phyloP scores from a whole-genome alignment of 2,329 filamentous ascomycete species.

The Zarea fungicola region DNA sequence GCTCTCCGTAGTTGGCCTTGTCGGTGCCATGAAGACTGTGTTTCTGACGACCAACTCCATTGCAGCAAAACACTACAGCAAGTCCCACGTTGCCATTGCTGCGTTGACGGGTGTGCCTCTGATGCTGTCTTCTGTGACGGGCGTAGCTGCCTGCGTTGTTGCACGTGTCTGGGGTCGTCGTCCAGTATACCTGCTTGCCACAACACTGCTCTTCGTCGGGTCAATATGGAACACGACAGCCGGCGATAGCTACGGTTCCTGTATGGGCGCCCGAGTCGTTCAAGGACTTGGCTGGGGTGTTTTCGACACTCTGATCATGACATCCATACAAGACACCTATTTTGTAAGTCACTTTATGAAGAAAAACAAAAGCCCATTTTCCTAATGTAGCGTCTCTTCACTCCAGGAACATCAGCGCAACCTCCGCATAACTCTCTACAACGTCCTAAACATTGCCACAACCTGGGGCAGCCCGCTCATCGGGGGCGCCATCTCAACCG shows the following conservation, averaged over 20 bases:
- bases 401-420: slow-evolving; percentile 49
- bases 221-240: slow-evolving; percentile 46
- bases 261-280: slow-evolving; percentile 48
- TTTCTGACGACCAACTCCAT: slow-evolving; percentile 43
- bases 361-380: too few species aligned
- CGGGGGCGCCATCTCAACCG: slow-evolving; percentile 39
- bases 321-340: slow-evolving; percentile 51
- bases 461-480: slow-evolving; percentile 52
- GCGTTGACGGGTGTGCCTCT: slow-evolving; percentile 50
- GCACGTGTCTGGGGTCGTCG: slow-evolving; percentile 48
- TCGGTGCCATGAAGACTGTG: slow-evolving; percentile 49
- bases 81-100: slow-evolving; percentile 43
- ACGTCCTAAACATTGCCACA: slow-evolving; percentile 38
- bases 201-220: slow-evolving; percentile 42
- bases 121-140: slow-evolving; percentile 43
- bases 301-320: slow-evolving; percentile 49
- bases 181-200: slow-evolving; percentile 45
- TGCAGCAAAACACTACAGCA: slow-evolving; percentile 37
- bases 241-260: slow-evolving; percentile 35
- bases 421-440: slow-evolving; percentile 39
- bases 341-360: slow-evolving; percentile 40
- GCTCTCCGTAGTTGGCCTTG: slow-evolving; percentile 40
- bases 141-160: slow-evolving; percentile 36
- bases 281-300: slow-evolving; percentile 56
- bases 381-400: too few species aligned